Percentiles rank a stretch among this genome's conserved stretches.
Conservation (phyloP, 345 rosid species). For the Eucalyptus rudis region DNA sequence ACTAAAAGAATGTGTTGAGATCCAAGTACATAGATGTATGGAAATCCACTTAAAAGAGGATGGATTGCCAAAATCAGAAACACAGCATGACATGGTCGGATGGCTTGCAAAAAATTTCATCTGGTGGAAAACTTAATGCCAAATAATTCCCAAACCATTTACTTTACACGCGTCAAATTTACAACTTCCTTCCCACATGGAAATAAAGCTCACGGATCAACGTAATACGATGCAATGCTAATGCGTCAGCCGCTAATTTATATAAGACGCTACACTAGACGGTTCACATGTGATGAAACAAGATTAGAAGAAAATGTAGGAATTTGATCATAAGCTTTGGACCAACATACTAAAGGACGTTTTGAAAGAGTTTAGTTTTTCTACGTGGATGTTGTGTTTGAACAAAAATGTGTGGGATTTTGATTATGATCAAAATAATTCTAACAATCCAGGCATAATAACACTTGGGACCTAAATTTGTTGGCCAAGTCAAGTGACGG, state of each 20-base stretch:
- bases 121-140: not conserved
- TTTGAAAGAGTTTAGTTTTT: not conserved
- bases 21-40: not conserved
- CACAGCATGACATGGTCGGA: not conserved
- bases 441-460: not conserved
- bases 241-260: not conserved
- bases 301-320: not conserved
- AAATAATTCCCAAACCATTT: not conserved
- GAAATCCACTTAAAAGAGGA: too few relatives aligned
- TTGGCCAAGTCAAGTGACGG: not conserved
- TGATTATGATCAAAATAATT: not conserved
- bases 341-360: not conserved
- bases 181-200: not conserved
- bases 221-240: not conserved
- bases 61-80: not conserved
- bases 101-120: not conserved
- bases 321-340: not conserved
- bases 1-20: not conserved
- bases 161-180: too few relatives aligned
- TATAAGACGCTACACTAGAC: not conserved
- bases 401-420: not conserved
- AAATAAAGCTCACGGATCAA: not conserved
- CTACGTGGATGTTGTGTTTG: not conserved
- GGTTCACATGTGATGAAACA: not conserved
- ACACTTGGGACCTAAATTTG: not conserved